A percentile compares a stretch with the other conserved stretches of the same genome.
Evolutionary conservation across 768 basidiomycete species (phyloP).

Genomic region (Lactarius tabidus): DNA sequence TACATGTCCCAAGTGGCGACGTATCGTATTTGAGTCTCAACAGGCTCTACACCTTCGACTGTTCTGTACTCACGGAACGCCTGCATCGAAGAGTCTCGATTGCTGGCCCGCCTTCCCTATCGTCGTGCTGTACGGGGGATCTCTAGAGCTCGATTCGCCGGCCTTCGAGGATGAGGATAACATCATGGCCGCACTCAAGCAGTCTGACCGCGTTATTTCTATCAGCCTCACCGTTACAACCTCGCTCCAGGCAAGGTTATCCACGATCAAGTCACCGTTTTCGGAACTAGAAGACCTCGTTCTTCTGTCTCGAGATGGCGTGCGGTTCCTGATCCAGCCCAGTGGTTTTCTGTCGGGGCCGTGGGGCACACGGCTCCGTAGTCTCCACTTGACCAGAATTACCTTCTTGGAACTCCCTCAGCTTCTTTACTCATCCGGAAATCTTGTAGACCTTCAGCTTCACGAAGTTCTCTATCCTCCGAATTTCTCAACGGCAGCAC

Average conservation of each 20-base stretch:
- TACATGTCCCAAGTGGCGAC: too few species aligned
- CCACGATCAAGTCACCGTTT: neutral
- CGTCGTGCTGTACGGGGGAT: neutral
- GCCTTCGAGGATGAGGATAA: too few species aligned
- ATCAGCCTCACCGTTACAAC: neutral
- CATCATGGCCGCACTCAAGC: too few species aligned
- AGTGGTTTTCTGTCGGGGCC: too few species aligned
- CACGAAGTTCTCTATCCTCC: neutral
- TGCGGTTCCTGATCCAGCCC: neutral
- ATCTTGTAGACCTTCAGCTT: neutral
- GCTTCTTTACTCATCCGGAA: accelerated
- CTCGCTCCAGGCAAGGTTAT: neutral
- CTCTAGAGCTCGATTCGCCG: neutral
- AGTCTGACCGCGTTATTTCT: neutral
- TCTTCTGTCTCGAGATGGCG: neutral
- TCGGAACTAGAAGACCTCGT: neutral
- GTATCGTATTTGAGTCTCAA: too few species aligned
- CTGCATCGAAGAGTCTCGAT: too few species aligned
- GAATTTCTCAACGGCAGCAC: neutral
- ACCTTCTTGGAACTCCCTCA: neutral
- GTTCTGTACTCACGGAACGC: too few species aligned
- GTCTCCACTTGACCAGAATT: neutral
- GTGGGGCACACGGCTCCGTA: neutral
- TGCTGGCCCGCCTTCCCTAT: neutral
- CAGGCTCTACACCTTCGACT: too few species aligned